Evolutionary conservation across 345 rosid species (phyloP), one percentile per base, ranked within the genome.

Genomic region (Geranium brycei): DNA sequence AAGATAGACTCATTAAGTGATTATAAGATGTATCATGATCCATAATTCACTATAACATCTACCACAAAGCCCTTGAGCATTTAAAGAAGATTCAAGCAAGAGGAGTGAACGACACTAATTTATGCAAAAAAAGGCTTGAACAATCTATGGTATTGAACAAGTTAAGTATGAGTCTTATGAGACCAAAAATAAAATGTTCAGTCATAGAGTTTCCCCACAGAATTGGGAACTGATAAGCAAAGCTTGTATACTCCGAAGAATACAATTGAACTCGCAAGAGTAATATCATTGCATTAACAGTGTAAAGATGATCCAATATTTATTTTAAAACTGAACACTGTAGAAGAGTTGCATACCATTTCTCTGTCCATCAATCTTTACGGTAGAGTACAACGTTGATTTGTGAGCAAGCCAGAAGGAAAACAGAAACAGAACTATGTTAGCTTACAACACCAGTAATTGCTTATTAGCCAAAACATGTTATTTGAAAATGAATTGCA

Each of bases 351-450:
- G 10, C 89, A 40, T 82, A 90, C 95, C 95, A 86, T 79, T 85
- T 90, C 99, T 72, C 71, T 85, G 67, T 90, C 96, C 16, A 11
- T 47, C 53, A 93, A 78, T 76, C 97, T 89, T 79, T 58, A 65
- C 64, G 56, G 62, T 51, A 32, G 64, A 67, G 61, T 51, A 28
- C 65, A 67, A 64, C 71, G 64, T 72, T 69, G 58, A 68, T 58
- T 31, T 64, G 69, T 63, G 61, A 23, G 58, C 62, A 66, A 35
- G 64, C 69, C 71, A 70, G 66, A 78, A 53, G 53, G 68, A 7
- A 47, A 13, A 47, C 11, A 47, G 53, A 47, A 47, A 11, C 53
- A 47, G 53, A 47, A 47, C 53, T 47, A 13, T 47, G 53, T 47
- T 11, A 47, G 53, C 53, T 47, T 8, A 47, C 53, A 47, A 47